A percentile compares a stretch with the other conserved stretches of the same genome.
phyloP scores from a whole-genome alignment of 1,284 basidiomycete genomes.

The Boletus calvinii region DNA sequence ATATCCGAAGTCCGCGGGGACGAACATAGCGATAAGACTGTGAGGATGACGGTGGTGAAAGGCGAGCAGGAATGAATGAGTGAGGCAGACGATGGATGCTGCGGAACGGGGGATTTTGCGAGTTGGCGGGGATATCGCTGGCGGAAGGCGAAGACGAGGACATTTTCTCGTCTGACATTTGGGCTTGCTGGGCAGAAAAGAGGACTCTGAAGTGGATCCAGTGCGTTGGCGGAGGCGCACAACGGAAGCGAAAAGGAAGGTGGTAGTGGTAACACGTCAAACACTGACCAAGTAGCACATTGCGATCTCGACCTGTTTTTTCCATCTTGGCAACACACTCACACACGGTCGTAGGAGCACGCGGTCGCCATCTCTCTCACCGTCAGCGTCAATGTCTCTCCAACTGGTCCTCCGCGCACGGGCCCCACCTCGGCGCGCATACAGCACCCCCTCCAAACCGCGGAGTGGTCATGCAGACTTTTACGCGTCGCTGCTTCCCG shows the following conservation, averaged over 20 bases:
- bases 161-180: conserved; percentile 29
- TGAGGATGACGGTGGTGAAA: conserved; percentile 20
- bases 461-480: conserved; percentile 57
- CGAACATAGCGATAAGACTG: conserved; percentile 42
- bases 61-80: conserved; percentile 20
- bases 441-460: conserved; percentile 10
- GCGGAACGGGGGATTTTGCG: conserved; percentile 15
- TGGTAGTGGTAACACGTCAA: conserved; percentile 3
- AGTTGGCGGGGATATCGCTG: conserved; percentile 18
- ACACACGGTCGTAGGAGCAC: conserved; percentile 3
- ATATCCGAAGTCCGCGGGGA: conserved; percentile 53
- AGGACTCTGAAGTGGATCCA: conserved; percentile 20
- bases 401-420: conserved; percentile 3
- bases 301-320: conserved; percentile 9
- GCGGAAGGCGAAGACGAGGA: conserved; percentile 2
- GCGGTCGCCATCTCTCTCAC: too few relatives aligned
- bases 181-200: neutral
- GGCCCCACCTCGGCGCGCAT: conserved; percentile 12
- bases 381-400: conserved; percentile 1
- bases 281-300: neutral
- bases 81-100: conserved; percentile 18
- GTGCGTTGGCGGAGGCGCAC: conserved; percentile 19
- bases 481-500: conserved; percentile 67
- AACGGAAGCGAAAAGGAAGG: neutral
- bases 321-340: conserved; percentile 15